Evolutionary conservation across 139 green algal species (phyloP).

Genomic region (Mesotaenium endlicherianum): DNA sequence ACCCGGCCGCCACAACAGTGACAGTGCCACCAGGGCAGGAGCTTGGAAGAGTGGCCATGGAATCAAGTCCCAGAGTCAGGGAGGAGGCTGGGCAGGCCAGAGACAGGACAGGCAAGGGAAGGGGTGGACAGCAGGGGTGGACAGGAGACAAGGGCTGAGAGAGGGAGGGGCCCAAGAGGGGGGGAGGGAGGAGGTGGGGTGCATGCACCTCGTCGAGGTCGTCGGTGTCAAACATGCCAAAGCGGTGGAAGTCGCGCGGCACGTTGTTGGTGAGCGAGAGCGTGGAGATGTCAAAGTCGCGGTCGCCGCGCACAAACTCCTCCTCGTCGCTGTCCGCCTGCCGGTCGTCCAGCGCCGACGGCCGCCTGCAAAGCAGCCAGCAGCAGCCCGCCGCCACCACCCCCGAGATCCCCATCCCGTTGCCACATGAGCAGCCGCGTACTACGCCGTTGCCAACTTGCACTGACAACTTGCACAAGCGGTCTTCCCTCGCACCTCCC

Average conservation of each 20-base stretch:
- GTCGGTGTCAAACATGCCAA: slow-evolving; percentile 7
- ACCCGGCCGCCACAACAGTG: too few relatives aligned
- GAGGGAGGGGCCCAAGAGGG: background rate
- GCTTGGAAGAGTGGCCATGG: background rate
- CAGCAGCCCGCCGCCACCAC: too few relatives aligned
- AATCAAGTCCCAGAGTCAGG: background rate
- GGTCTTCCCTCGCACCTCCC: too few relatives aligned
- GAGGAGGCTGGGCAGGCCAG: background rate
- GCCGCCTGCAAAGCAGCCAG: too few relatives aligned
- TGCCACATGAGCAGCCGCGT: too few relatives aligned
- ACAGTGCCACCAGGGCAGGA: background rate
- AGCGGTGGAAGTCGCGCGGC: background rate
- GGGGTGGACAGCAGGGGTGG: background rate
- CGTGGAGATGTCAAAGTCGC: slow-evolving; percentile 43
- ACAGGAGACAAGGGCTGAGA: background rate
- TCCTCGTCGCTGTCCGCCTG: slow-evolving; percentile 41
- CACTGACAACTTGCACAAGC: too few relatives aligned
- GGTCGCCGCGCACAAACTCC: slow-evolving; percentile 22
- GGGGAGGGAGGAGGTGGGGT: background rate
- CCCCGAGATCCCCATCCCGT: too few relatives aligned
- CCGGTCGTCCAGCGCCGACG: slow-evolving; percentile 35
- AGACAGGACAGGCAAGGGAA: background rate
- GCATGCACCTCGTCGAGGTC: background rate
- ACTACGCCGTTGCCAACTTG: too few relatives aligned
- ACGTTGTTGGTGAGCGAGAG: slow-evolving; percentile 14